Base-by-base conservation (phyloP, 305 asterid species). In the Petunia hybrid region DNA sequence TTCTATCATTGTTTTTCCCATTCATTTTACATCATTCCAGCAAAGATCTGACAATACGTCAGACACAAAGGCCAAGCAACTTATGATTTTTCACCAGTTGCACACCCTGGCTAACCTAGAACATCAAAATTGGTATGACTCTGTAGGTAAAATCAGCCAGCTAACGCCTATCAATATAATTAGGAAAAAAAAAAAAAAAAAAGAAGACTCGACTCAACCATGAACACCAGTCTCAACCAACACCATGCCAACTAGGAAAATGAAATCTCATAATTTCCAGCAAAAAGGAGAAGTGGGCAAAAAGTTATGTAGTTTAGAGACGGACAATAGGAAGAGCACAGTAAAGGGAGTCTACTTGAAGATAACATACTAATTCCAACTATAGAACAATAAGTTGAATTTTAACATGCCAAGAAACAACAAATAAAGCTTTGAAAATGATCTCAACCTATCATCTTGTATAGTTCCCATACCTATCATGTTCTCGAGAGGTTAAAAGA, bases 381-480 rank as follows among this genome's bases (percentile, higher is more conserved):
- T 48, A 48, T 6, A 35, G 45, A 71, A 71, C 59, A 12, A 5
- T 3, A 8, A 39, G 43, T 6, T 71, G 78, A 71, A 46, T 31
- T 45, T 70, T 46, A 41, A 70, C 45, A 31, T 14, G 35, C 45
- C 45, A 22, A 71, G 35, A 48, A 5, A 71, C 42, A 71, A 48
- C 12, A 42, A 71, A 35, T 22, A 31, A 71, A 12, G 35, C 12
- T 71, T 48, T 35, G 31, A 46, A 71, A 35, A 14, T 22, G 5
- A 22, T 43, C 61, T 48, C 22, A 71, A 71, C 45, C 62, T 16
- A 48, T 71, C 35, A 71, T 48, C 7, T 48, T 39, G 78, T 55
- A 12, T 61, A 71, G 51, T 14, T 9, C 5, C 62, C 62, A 71
- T 5, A 43, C 78, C 40, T 31, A 71, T 48, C 41, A 46, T 48